These are phyloP conservation scores for Monosporascus sp. DNA, from an alignment of 2,329 filamentous ascomycete species.

Conservation along the genomic window DNA sequence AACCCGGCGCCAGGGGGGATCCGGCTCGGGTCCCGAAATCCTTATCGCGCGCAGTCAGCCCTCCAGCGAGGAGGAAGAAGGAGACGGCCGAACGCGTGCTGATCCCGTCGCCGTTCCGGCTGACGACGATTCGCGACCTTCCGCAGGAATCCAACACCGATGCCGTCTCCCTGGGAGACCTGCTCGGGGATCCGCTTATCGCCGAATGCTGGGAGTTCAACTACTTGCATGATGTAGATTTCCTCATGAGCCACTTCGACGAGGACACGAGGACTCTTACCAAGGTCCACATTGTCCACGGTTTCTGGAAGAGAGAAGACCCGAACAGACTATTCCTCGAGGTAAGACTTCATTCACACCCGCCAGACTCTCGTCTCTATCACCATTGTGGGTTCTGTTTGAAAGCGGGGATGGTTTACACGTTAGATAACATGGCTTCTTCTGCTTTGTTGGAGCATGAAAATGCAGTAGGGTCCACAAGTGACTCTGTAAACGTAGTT, in stretches of 20 bases:
- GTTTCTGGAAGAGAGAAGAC: conserved; percentile 64
- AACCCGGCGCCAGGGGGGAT: conserved; percentile 1
- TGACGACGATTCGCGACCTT: conserved; percentile 65
- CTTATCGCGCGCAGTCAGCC: conserved; percentile 38
- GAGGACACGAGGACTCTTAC: conserved; percentile 42
- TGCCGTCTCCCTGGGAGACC: conserved; percentile 58
- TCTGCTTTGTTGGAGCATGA: too few species aligned
- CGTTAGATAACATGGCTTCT: too few species aligned
- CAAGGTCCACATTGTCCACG: conserved; percentile 52
- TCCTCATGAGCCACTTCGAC: conserved; percentile 50
- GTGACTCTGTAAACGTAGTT: too few species aligned
- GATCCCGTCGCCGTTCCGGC: conserved; percentile 61
- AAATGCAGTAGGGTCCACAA: too few species aligned
- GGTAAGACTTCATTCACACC: conserved; percentile 33
- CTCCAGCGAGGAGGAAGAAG: conserved; percentile 32
- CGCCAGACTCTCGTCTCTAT: too few species aligned
- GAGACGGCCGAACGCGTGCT: conserved; percentile 5
- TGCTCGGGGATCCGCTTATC: conserved; percentile 71
- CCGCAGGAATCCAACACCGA: conserved; percentile 55
- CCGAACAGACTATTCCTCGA: conserved; percentile 49
- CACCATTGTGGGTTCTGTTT: too few species aligned
- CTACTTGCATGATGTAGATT: conserved; percentile 55
- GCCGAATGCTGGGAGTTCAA: conserved; percentile 68
- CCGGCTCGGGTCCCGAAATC: conserved; percentile 20
- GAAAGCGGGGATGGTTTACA: too few species aligned